A percentile compares a stretch with the other conserved stretches of the same genome.
phyloP scores from a whole-genome alignment of 768 basidiomycete genomes.

The Lactarius indigo region DNA sequence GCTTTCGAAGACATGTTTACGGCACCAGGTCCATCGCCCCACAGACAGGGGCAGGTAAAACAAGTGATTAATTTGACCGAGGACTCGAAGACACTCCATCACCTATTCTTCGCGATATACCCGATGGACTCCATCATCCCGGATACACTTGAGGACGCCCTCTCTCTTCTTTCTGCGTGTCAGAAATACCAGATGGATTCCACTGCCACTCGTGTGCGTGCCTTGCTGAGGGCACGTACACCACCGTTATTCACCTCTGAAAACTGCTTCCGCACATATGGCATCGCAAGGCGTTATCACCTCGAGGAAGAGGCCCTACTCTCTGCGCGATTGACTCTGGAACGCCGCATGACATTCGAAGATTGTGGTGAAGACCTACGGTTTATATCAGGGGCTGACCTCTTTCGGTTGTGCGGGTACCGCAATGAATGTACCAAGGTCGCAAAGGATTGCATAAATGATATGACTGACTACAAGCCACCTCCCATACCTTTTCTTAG shows the following conservation, averaged over 20 bases:
- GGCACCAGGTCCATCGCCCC: not conserved
- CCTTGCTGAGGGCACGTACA: not conserved
- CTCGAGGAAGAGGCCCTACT: conserved; percentile 5
- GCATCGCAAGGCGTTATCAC: conserved; percentile 12
- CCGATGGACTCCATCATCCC: conserved; percentile 3
- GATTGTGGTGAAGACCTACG: conserved; percentile 9
- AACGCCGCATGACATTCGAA: conserved; percentile 2
- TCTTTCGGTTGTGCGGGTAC: conserved; percentile 2
- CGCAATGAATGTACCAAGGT: conserved; percentile 2
- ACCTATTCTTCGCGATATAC: conserved; percentile 6
- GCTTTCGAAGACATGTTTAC: conserved; percentile 57
- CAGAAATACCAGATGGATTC: conserved; percentile 18
- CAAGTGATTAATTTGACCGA: not conserved
- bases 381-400: conserved; percentile 9
- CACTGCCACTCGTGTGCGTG: not conserved
- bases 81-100: conserved; percentile 9
- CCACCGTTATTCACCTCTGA: not conserved
- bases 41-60: not conserved
- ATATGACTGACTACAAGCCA: too few species aligned
- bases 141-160: not conserved
- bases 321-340: conserved; percentile 4
- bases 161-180: conserved; percentile 8
- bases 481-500: too few species aligned
- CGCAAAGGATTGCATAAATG: not conserved
- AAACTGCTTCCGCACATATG: conserved; percentile 10